Base-by-base conservation (phyloP, 2,329 filamentous ascomycete genomes). In the Penicillium fuscoglaucum region DNA sequence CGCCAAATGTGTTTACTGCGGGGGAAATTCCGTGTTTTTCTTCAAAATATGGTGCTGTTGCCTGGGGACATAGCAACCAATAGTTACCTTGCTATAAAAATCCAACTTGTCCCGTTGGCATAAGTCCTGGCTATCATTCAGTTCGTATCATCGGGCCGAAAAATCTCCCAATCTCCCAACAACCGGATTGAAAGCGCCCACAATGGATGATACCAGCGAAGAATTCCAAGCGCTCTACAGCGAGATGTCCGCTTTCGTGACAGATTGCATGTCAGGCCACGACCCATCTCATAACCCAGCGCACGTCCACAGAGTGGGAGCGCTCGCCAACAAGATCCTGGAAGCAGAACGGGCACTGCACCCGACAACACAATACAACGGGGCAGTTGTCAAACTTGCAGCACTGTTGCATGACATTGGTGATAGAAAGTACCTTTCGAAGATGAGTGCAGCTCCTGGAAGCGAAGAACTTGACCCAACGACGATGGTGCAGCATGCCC, bases 241-340 rank as follows among this genome's bases (percentile, higher is more conserved):
- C 33, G 70, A 79, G 50, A 84, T 88, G 59, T 85, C 84, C 19
- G 76, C 78, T 46, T 90, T 88, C 72, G 87, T 91, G 53, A 79
- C 85, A 69, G 78, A 81, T 43, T 91, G 90, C 79, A 93, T 93
- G 88, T 80, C 84, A 46, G 81, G 84, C 62, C 69, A 91, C 76
- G 93, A 97, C 76, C 86, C 86, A 52, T 96, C 91, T 2, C 93
- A 97, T 79, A 91, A 96, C 78, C 96, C 90, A 79, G 80, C 85
- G 57, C 93, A 97, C 74, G 90, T 96, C 68, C 80, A 86, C 62
- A 88, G 93, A 53, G 92, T 97, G 24, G 78, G 92, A 24, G 82
- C 83, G n/a, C 84, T 95, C 37, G 85, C 91, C 7, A 84, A 85
- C 46, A 78, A 83, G 65, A 88, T 92, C 61, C 81, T 90, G 58